Base-by-base conservation (phyloP, 768 basidiomycete genomes). In the Amanita thiersii region DNA sequence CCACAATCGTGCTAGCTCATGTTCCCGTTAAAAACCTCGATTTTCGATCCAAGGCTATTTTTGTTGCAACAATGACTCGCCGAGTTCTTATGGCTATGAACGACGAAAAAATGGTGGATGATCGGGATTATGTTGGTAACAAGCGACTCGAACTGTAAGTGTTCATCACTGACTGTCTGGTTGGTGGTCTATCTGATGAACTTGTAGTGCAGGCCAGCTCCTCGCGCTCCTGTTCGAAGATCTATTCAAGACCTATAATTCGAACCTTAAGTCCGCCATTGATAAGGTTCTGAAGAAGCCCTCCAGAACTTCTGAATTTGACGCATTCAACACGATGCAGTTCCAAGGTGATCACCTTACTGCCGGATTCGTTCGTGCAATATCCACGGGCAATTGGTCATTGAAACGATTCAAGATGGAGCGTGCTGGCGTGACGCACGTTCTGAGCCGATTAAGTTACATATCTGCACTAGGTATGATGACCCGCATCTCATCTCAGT, bases 321-420 rank as follows among this genome's bases (percentile, higher is more conserved):
- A 98, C 54, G 92, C 92, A 3, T 85, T 81, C 66, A 89, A 86
- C 53, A 88, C 86, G 2, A 87, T 99, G 82, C 81, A 86, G 56
- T 90, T 96, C 62, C 87, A 91, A 62, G 87, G 88, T n/a, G 91
- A 97, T 49, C 86, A 89, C 50, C 88, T 99, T 55, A 97, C 94
- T 11, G 73, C 88, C 12, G 96, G 94, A 19, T 97, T 99, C 54
- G 83, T 90, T 28, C 87, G 94, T 41, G 93, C 96, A 19, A 97
- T 99, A 47, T 96, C 93, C 6, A 99, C 96, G 0, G 96, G 96
- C 7, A 99, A 99, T 56, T 99, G 96, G 96, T 91, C 89, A 7
- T 69, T 99, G 37, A 98, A 97, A 61, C 87, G 96, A 39, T 98
- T 99, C 75, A 94, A 93, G 68, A 98, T 98, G 87, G 94, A 98